These are phyloP conservation scores for Blastocladiella emersonii DNA, from an alignment of 371 early-diverging fungal genomes.

Conservation along the genomic window DNA sequence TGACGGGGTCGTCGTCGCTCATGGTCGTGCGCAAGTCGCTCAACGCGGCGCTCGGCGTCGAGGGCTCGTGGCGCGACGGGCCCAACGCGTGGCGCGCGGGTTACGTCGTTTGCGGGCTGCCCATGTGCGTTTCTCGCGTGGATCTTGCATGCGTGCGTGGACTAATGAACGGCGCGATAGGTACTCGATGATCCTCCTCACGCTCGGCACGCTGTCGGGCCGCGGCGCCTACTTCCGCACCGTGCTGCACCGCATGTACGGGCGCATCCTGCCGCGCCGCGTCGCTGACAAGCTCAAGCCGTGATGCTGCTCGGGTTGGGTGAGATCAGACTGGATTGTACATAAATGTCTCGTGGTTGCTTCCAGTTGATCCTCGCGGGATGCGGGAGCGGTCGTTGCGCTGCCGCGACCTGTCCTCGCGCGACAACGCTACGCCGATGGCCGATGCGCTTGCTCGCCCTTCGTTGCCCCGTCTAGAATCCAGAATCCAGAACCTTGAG, in stretches of 20 bases:
- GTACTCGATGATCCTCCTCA: constrained; percentile 1
- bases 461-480: too few species aligned
- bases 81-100: neutral
- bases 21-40: constrained; percentile 1
- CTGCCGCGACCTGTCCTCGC: too few species aligned
- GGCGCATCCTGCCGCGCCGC: neutral
- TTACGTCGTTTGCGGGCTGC: neutral
- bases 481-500: too few species aligned
- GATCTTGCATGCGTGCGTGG: too few species aligned
- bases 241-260: neutral
- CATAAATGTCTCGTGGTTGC: too few species aligned
- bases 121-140: neutral
- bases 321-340: too few species aligned
- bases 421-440: too few species aligned
- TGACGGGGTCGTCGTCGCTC: constrained; percentile 5
- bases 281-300: neutral
- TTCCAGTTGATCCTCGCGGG: too few species aligned
- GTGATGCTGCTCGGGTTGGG: too few species aligned
- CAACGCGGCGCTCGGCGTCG: neutral
- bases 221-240: constrained; percentile 3
- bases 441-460: too few species aligned
- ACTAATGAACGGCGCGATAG: neutral
- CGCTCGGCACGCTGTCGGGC: constrained; percentile 5
- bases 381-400: too few species aligned
- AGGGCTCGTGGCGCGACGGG: neutral